Base-by-base conservation (phyloP, 257 asterid genomes). In the Solanum dulcamara region DNA sequence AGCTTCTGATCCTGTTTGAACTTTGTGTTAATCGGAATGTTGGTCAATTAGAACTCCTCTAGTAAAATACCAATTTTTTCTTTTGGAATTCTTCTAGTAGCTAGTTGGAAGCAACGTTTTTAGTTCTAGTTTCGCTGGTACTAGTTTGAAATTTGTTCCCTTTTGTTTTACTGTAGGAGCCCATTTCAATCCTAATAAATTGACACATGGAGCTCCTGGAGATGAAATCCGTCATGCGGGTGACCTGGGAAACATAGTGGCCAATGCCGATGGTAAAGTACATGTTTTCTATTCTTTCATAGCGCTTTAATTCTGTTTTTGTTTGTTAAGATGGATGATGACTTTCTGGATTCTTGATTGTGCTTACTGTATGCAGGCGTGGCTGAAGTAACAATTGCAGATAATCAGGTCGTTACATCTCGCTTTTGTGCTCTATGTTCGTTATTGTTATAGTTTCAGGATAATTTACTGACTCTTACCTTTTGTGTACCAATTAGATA, bases 161-260 rank as follows among this genome's bases (percentile, higher is more conserved):
- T 60, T 35, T 70, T 68, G 33, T 68, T 50, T 17, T 72, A 38
- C 51, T 57, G 86, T 88, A 96, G 99, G 99, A 85, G 74, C 98
- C 60, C 99, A 96, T 92, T 96, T 95, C 85, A 96, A 96, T 89
- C 99, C 98, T 3, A 89, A 90, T 75, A 93, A 92, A 7, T 46
- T 89, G 90, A 95, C 97, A 81, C 99, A 95, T 66, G 99, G 99
- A 90, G 95, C 98, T 89, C 99, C 98, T 81, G 94, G 88, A 85
- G 99, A 96, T 50, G 95, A 94, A 85, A 87, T 92, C 70, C 98
- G 99, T 79, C 99, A 95, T 92, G 99, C 98, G 98, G 99, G 99
- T 89, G 99, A 96, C 98, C 99, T 96, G 99, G 99, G 99, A 96
- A 96, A 96, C 98, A 95, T 96, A 92, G 91, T 92, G 89, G 98